Evolutionary conservation across 169 alveolate species (phyloP), one percentile per base, ranked within the genome.

Genomic region (Perkinsus olseni): DNA sequence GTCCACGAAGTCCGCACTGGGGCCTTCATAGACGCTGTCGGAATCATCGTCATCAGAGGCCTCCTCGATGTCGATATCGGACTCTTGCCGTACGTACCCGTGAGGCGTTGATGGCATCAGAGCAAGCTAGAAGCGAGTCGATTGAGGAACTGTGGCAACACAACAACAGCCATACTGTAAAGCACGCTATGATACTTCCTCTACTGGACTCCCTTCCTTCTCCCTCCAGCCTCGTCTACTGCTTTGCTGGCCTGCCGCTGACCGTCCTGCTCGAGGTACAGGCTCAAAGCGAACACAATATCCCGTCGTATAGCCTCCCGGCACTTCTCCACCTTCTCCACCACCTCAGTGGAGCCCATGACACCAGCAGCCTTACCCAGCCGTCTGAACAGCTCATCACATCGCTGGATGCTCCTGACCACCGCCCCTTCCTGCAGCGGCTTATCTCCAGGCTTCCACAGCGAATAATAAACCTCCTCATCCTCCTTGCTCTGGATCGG

Each of bases 381-480:
- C 38, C 95, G 93, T 45, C 96, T 97, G 91, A 98, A 96, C 40
- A 98, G 92, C 74, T 97, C 98, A 91, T 98, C 99, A 38, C 97
- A 95, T 91, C 99, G 94, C 36, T 95, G 92, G 74, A 98, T 97
- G 11, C 98, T 96, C 93, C 99, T 95, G 50, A 98, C 99, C 34
- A 98, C 97, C 62, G 96, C 96, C n/a, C 99, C 99, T 95, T 98
- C 99, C 95, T 97, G 97, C 39, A 95, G 90, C 37, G 38, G 51
- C 24, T 62, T 62, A 24, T 62, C 82, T 6, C 82, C 82, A 1
- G 82, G 82, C 31, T 62, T 62, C 82, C 82, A 62, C 82, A 62
- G 34, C 4, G 82, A 62, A 24, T 62, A 62, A 28, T 62, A 62
- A 24, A 62, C 82, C 31, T 62, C 82, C 31, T 62, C 82, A 62